Evolutionary conservation across 2,329 filamentous ascomycete species (phyloP), one percentile per base, ranked within the genome.

Genomic region (Ophiobolus disseminans): DNA sequence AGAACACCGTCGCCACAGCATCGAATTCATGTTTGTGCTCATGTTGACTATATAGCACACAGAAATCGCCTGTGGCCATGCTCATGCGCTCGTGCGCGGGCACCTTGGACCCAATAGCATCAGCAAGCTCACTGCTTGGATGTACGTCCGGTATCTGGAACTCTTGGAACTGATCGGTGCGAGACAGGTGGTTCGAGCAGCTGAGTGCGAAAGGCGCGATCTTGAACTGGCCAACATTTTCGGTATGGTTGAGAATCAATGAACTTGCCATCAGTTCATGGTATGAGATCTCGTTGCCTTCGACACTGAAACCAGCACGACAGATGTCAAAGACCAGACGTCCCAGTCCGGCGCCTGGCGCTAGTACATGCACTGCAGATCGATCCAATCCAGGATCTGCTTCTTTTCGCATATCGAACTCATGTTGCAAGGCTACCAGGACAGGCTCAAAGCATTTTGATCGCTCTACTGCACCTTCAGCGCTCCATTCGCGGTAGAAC

Each of bases 271-370:
- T 80, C n/a, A 99, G 83, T 70, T 96, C 91, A 72, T 99, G 94
- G 68, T 96, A 97, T 2, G 92, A 97, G 53, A 97, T 96, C 74
- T 99, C 78, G 68, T 97, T 97, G 21, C 93, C 93, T 72, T 97
- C 91, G 0, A 86, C 83, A 9, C 82, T 76, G 71, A 86, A 95
- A 9, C 94, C 92, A 1, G 77, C 78, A 21, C 77, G 77, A 68
- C 87, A 91, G 11, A 97, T 79, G 35, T 99, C 94, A 64, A 95
- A 96, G 0, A 97, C 90, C 2, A 97, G 78, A 11, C 94, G 83
- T 2, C 91, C 94, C 2, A 99, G 78, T 0, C 94, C 94, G 3
- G 93, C 92, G 0, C 94, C 94, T 0, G 94, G 94, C 0, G 97
- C 87, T 0, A 99, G 81, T 1, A 99, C 85, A 35, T 80, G 84